Conservation (phyloP, 2,329 filamentous ascomycete species). For the Thielaviopsis punctulata region DNA sequence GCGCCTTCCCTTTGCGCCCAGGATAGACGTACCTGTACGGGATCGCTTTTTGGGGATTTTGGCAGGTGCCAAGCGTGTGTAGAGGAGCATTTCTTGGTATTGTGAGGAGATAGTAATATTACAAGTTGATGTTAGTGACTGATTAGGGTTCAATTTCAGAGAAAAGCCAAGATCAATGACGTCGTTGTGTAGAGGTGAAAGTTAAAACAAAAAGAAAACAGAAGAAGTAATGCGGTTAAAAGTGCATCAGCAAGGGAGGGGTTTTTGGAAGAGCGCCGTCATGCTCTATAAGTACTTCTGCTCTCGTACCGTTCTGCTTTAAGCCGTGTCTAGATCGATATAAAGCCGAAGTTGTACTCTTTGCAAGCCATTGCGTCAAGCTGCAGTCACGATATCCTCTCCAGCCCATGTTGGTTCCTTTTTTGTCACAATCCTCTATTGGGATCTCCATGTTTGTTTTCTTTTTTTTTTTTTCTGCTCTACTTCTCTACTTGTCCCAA, state of each 20-base stretch:
- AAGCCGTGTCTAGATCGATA: background rate
- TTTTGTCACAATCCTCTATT: background rate
- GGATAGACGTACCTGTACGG: constrained; percentile 33
- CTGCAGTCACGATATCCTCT: background rate
- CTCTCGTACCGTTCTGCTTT: background rate
- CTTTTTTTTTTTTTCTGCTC: background rate
- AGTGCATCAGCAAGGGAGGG: no score
- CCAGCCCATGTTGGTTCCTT: background rate
- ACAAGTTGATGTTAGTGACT: background rate
- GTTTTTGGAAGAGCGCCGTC: background rate
- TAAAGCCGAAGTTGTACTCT: background rate
- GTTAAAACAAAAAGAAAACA: background rate
- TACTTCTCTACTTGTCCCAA: background rate
- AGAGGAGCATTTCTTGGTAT: constrained; percentile 32
- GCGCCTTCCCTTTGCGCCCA: background rate
- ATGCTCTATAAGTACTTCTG: background rate
- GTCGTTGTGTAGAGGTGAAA: background rate
- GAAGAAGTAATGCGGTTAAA: no score
- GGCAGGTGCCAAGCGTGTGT: constrained; percentile 38
- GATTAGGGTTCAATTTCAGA: background rate
- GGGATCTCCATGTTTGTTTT: background rate
- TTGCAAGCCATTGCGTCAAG: background rate
- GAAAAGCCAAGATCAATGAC: background rate
- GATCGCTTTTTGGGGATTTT: constrained; percentile 42
- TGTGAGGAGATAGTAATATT: background rate